Evolutionary conservation across 2,329 filamentous ascomycete species (phyloP).

Genomic region (Aspergillus sclerotialis): DNA sequence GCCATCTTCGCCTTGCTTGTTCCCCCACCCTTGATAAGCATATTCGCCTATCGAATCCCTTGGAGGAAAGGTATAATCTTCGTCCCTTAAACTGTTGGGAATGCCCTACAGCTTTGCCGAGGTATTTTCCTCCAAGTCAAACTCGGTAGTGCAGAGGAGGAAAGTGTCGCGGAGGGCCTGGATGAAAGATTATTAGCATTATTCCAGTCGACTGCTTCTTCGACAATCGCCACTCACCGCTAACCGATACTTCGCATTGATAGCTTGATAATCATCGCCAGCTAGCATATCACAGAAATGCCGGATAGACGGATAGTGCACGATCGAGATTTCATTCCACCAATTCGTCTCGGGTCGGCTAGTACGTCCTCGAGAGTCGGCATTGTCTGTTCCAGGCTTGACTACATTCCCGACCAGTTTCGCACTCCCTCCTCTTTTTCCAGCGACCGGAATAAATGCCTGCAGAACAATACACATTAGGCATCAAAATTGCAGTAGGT

Average conservation of each 20-base stretch:
- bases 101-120: conserved; percentile 20
- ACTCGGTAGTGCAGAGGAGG: conserved; percentile 48
- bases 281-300: conserved; percentile 58
- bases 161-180: conserved; percentile 46
- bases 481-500: not conserved
- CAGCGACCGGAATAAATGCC: conserved; percentile 40
- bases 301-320: conserved; percentile 56
- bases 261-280: conserved; percentile 52
- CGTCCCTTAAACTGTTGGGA: too few species aligned
- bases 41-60: too few species aligned
- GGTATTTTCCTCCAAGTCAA: conserved; percentile 30
- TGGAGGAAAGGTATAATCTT: too few species aligned
- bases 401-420: conserved; percentile 57
- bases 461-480: not conserved
- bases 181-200: conserved; percentile 4
- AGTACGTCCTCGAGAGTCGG: conserved; percentile 17
- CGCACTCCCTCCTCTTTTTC: conserved; percentile 49
- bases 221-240: conserved; percentile 21
- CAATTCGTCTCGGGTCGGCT: conserved; percentile 20
- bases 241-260: conserved; percentile 48
- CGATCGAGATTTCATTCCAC: conserved; percentile 60
- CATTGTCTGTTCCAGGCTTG: conserved; percentile 8
- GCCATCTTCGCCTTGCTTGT: too few species aligned
- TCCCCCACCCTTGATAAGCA: too few species aligned
- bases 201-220: not conserved